Percentiles rank a stretch among this genome's conserved stretches.
Conservation (phyloP, 1,139 yeast genomes). For the Saccharomycopsis phalli region DNA sequence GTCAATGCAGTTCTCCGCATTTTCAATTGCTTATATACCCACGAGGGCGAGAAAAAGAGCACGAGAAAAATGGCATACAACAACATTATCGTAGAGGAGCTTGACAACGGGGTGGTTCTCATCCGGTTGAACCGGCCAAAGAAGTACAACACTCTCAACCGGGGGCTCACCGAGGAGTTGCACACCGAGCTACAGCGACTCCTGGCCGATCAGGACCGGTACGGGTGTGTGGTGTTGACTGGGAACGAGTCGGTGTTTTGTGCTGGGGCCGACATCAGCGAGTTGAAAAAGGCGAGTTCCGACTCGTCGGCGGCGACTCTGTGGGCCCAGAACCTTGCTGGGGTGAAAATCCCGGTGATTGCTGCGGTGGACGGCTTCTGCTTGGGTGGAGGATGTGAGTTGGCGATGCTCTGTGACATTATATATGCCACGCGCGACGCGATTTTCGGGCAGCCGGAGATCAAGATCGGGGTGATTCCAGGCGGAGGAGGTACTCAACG, state of each 20-base stretch:
- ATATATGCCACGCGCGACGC: slow-evolving; percentile 42
- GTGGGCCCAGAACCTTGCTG: slow-evolving; percentile 23
- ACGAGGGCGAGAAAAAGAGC: too few relatives aligned
- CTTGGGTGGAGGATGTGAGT: slow-evolving; percentile 46
- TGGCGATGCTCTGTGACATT: slow-evolving; percentile 43
- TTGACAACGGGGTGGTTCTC: slow-evolving; percentile 15
- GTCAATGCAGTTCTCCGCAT: too few relatives aligned
- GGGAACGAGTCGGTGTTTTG: slow-evolving; percentile 41
- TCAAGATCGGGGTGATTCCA: slow-evolving; percentile 43
- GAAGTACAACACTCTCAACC: slow-evolving; percentile 56
- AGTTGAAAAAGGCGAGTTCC: slow-evolving; percentile 30
- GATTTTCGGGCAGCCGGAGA: slow-evolving; percentile 46
- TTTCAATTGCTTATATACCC: too few relatives aligned
- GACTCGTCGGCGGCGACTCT: slow-evolving; percentile 19
- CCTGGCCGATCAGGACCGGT: slow-evolving; percentile 29
- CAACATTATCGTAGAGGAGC: slow-evolving; percentile 17
- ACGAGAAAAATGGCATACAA: slow-evolving; percentile 26
- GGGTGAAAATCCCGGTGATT: slow-evolving; percentile 36
- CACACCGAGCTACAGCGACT: slow-evolving; percentile 33
- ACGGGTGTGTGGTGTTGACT: slow-evolving; percentile 40
- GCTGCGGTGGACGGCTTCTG: slow-evolving; percentile 43
- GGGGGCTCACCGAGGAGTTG: slow-evolving; percentile 36
- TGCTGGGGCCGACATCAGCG: slow-evolving; percentile 46
- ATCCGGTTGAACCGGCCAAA: slow-evolving; percentile 45
- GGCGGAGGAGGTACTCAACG: slow-evolving; percentile 49